Base-by-base conservation (phyloP, 2,329 filamentous ascomycete species). In the Penicillium sp. region DNA sequence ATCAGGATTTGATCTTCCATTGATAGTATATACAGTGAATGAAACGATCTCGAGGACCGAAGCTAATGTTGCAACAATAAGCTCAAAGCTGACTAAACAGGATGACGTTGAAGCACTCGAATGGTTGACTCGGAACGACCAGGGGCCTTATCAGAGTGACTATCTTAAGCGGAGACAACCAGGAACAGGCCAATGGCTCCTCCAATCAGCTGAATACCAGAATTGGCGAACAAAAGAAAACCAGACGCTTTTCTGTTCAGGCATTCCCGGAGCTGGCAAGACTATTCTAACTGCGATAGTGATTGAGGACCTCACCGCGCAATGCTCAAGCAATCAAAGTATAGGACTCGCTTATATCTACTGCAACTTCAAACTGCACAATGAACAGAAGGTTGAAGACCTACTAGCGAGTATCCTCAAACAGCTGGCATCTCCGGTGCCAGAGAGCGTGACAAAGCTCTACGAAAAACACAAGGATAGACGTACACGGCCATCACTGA, bases 321-420 rank as follows among this genome's bases (percentile, higher is more conserved):
- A 69, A 37, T 73, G 69, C 40, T 11, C 52, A 0, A 55, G 65
- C 1, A 58, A 72, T 18, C 0, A 14, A 0, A 50, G 8, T 1
- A 33, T 75, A 25, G 75, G 72, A 0, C 62, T 82, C 15, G 75
- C 72, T 0, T 81, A 76, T 26, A 20, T 81, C 0, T 83, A 78
- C 49, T 79, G 71, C 63, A 76, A 76, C 50, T 80, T 75, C 55
- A 62, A 61, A 14, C 65, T 65, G 2, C 58, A 73, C 12, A 54
- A 71, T 0, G 68, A 77, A 14, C 77, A 81, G 49, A 70, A 53
- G 1, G 18, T 61, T 3, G 53, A 67, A 0, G 23, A 68, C 27
- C 51, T 79, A 0, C 47, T 78, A 0, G 51, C 63, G 1, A 73
- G 61, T 48, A 26, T 67, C 1, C 25, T 66, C 23, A 62, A 57